These are phyloP conservation scores for Phytophthora melonis DNA, from an alignment of 352 stramenopile species.

Conservation along the genomic window DNA sequence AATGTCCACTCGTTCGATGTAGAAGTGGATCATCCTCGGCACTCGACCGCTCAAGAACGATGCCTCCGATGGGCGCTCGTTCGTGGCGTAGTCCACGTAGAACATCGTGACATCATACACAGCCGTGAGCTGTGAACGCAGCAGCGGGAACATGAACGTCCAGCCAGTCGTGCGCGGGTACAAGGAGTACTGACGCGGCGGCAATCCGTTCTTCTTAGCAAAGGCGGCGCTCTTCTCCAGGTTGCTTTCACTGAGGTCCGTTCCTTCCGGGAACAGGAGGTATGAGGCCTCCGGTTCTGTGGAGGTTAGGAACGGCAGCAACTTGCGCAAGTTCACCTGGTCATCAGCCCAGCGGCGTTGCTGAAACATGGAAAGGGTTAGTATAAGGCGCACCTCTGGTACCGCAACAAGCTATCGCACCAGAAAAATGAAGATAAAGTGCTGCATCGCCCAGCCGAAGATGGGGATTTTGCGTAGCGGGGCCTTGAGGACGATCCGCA, in stretches of 20 bases:
- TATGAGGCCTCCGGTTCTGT: conserved; percentile 69
- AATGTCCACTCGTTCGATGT: conserved; percentile 73
- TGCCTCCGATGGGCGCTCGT: conserved; percentile 75
- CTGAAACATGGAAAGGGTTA: conserved; percentile 33
- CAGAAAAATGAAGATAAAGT: conserved; percentile 89
- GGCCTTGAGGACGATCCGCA: conserved; percentile 86
- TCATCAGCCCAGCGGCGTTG: conserved; percentile 76
- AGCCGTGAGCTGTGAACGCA: conserved; percentile 65
- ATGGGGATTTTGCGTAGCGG: conserved; percentile 74
- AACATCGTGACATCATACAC: conserved; percentile 90
- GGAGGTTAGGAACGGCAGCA: conserved; percentile 64
- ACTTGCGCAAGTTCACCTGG: conserved; percentile 53
- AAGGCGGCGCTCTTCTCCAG: conserved; percentile 69
- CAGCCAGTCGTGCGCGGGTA: conserved; percentile 83
- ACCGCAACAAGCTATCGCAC: conserved; percentile 22
- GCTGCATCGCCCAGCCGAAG: conserved; percentile 89
- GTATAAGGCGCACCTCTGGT: not conserved
- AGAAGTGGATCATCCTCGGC: conserved; percentile 74
- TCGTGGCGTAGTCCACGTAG: conserved; percentile 70
- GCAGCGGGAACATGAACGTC: conserved; percentile 76
- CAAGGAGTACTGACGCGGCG: conserved; percentile 65
- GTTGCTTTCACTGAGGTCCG: conserved; percentile 74
- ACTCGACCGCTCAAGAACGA: conserved; percentile 66
- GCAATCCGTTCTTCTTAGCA: conserved; percentile 59
- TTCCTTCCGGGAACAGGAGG: conserved; percentile 86